Evolutionary conservation across 2,329 filamentous ascomycete species (phyloP).

Genomic region (Trichophyton benhamiae): DNA sequence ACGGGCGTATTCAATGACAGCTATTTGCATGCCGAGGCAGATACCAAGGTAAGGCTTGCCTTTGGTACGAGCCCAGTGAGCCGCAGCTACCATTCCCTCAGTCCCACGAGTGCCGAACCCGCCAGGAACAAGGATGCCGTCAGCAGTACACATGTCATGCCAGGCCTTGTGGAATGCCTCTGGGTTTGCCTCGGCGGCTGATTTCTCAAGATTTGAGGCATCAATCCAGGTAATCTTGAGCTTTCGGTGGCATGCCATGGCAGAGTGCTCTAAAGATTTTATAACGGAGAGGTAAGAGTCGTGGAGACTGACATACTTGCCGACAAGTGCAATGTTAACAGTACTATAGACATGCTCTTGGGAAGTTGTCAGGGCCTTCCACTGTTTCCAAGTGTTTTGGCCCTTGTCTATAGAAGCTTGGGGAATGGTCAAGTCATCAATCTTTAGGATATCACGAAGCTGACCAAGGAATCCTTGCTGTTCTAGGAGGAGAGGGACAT

Average conservation of each 20-base stretch:
- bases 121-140: conserved; percentile 42
- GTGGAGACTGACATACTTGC: conserved; percentile 76
- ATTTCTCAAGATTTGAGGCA: conserved; percentile 65
- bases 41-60: conserved; percentile 76
- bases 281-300: conserved; percentile 76
- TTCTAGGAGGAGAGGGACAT: conserved; percentile 83
- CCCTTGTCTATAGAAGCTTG: conserved; percentile 50
- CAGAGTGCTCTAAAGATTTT: conserved; percentile 81
- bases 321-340: conserved; percentile 75
- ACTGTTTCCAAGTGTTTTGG: conserved; percentile 59
- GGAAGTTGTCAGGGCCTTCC: conserved; percentile 58
- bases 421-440: conserved; percentile 46
- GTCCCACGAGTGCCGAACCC: conserved; percentile 74
- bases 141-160: conserved; percentile 60
- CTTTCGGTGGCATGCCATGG: conserved; percentile 73
- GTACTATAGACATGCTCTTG: conserved; percentile 55
- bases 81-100: conserved; percentile 78
- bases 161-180: conserved; percentile 74
- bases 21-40: conserved; percentile 85
- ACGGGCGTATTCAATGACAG: conserved; percentile 78
- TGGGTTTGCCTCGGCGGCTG: conserved; percentile 49
- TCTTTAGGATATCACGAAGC: conserved; percentile 53
- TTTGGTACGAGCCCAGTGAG: conserved; percentile 75
- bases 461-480: conserved; percentile 61
- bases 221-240: conserved; percentile 77